Evolutionary conservation across 2,329 filamentous ascomycete genomes (phyloP), one percentile per base, ranked within the genome.

Genomic region (Lojkania enalia): DNA sequence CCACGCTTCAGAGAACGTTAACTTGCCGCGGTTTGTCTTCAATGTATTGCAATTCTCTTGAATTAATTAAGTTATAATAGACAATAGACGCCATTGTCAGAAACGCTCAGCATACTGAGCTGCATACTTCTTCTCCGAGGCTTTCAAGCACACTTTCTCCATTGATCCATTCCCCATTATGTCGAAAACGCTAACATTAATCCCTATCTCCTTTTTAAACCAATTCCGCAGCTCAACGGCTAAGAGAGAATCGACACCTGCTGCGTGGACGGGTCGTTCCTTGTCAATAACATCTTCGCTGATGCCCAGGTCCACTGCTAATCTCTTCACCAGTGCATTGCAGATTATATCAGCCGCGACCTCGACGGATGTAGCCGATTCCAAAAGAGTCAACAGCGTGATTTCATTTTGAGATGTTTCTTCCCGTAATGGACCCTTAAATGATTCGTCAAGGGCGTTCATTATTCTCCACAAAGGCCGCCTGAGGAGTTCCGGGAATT

Each of bases 141-240:
- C n/a, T n/a, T n/a, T n/a, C n/a, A n/a, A n/a, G n/a, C n/a, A n/a
- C n/a, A n/a, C n/a, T n/a, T n/a, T n/a, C n/a, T n/a, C n/a, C n/a
- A n/a, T n/a, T n/a, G n/a, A n/a, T n/a, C n/a, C n/a, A n/a, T n/a
- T n/a, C n/a, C n/a, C n/a, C n/a, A n/a, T n/a, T n/a, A 64, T 49
- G 9, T 64, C 57, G 36, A 64, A 60, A 20, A 63, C 35, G 9
- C 50, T 38, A 20, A 62, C 41, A 2, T 19, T 16, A 0, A 46
- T 52, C 33, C 42, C 33, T 4, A 55, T 42, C 35, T 61, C 55
- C 7, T 48, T 48, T 3, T 23, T 6, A 2, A 60, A 27, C 61
- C 61, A 61, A 16, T 54, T 58, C 19, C 47, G 48, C 6, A 66
- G 25, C 39, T 66, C 62, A 1, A 64, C 47, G 0, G 61, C 61